Evolutionary conservation across 2,329 filamentous ascomycete genomes (phyloP), one percentile per base, ranked within the genome.

Genomic region (Sodiomyces alkalinus): DNA sequence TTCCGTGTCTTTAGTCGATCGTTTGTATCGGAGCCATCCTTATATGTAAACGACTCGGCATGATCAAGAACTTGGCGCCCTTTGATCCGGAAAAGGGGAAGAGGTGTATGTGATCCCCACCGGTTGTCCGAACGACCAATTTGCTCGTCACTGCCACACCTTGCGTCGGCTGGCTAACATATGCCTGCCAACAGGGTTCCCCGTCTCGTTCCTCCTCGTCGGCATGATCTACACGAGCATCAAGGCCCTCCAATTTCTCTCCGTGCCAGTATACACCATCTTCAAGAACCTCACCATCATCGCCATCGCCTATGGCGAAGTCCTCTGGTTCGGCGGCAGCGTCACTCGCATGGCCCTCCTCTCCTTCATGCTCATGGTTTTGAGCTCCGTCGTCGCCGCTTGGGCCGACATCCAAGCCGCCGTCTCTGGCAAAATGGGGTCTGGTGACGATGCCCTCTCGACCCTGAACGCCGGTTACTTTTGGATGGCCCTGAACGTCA

Each of bases 261-360:
- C 86, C 18, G 92, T 98, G 31, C 90, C 90, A 15, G 90, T 98
- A 16, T 98, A 98, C 60, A 98, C 90, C 31, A 98, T 98, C 52
- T 98, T 98, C 70, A 98, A 98, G 70, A 98, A 98, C 61, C 58
- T 98, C 62, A 96, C 90, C 36, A 98, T 92, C 53, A 96, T 98
- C 46, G 74, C 96, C 39, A 98, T 96, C 47, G 90, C 90, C 31
- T 98, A 98, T 43, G 90, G 90, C 42, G 90, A 98, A 58, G 87
- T 98, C 17, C 68, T 98, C 29, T 96, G 87, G 86, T 98, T 98
- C 43, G 90, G 90, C 36, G 87, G 87, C 47, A 83, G 75, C 27
- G 87, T 98, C 34, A 86, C 80, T 11, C 71, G 77, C 26, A 74
- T 93, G 54, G 76, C 85, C 3, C 71, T 98, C 17, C 78, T 94